Evolutionary conservation across 495 filamentous ascomycete genomes (phyloP), one percentile per base, ranked within the genome.

Genomic region (Lophiostoma macrostomum): DNA sequence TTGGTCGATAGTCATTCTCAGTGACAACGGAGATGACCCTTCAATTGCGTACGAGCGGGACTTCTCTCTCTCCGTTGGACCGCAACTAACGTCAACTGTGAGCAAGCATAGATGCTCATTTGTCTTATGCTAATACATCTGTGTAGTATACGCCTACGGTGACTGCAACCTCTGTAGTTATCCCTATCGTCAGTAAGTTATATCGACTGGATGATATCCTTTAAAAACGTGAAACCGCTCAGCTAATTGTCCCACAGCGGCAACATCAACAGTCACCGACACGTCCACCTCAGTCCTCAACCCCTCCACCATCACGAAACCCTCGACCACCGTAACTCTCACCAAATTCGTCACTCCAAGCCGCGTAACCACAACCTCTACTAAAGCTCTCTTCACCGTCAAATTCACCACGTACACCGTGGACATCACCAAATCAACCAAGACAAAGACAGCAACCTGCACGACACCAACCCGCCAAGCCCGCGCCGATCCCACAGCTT

Each of bases 1-100:
- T n/a, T 71, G 69, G 69, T 63, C 66, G 19, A 35, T 71, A 16
- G 19, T 71, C 18, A 60, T 71, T 34, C 40, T 71, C 38, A 68
- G 65, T 49, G 70, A 71, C 62, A 69, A 70, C 45, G 67, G 66
- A 16, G 48, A 60, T 28, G 51, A 12, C 4, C 58, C 56, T 2
- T 63, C 67, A 16, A 64, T 69, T 31, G 67, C 61, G 16, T 67
- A 67, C 31, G 45, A 71, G 57, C 55, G 69, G 32, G 66, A 69
- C 38, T 71, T 71, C 56, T 46, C 25, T n/a, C 58, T 71, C 10
- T 41, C 34, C n/a, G 69, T 69, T 18, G 67, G 64, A 19, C 59
- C 66, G 1, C 67, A 67, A 45, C 39, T 47, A 3, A 71, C 69
- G 4, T 41, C 30, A 29, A 71, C 67, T 16, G 60, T 62, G 44